Conservation (phyloP, 139 green algal species). For the Chlamydomonas asymmetrica region DNA sequence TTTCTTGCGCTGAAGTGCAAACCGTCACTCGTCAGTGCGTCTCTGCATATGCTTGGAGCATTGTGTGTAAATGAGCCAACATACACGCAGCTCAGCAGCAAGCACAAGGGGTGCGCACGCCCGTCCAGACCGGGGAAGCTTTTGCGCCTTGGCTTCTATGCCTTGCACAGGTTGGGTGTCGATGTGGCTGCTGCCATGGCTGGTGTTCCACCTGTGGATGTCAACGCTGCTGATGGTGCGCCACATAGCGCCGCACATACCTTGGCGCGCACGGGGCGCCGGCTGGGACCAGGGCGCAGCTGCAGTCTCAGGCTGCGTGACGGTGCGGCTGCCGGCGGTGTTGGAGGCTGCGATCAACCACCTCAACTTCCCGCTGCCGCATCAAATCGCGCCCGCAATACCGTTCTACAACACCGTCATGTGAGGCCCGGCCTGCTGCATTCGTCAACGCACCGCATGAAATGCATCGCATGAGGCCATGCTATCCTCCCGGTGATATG, state of each 20-base stretch:
- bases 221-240: conserved; percentile 35
- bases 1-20: neutral
- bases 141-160: neutral
- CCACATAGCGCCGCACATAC: conserved; percentile 54
- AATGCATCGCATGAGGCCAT: too few relatives aligned
- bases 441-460: too few relatives aligned
- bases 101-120: too few relatives aligned
- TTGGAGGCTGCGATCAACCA: conserved; percentile 56
- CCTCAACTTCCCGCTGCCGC: conserved; percentile 56
- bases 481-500: too few relatives aligned
- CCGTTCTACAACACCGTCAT: too few relatives aligned
- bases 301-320: conserved; percentile 47
- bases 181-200: conserved; percentile 52
- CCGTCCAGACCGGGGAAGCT: too few relatives aligned
- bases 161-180: conserved; percentile 23
- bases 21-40: neutral
- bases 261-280: conserved; percentile 4
- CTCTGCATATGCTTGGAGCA: neutral
- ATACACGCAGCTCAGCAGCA: too few relatives aligned
- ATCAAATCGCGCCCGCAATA: too few relatives aligned
- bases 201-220: conserved; percentile 61
- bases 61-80: too few relatives aligned
- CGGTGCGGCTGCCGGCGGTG: conserved; percentile 39
- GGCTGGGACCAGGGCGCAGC: conserved; percentile 42
- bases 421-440: too few relatives aligned